Conservation (phyloP, 345 rosid genomes). For the Corymbia maculata region DNA sequence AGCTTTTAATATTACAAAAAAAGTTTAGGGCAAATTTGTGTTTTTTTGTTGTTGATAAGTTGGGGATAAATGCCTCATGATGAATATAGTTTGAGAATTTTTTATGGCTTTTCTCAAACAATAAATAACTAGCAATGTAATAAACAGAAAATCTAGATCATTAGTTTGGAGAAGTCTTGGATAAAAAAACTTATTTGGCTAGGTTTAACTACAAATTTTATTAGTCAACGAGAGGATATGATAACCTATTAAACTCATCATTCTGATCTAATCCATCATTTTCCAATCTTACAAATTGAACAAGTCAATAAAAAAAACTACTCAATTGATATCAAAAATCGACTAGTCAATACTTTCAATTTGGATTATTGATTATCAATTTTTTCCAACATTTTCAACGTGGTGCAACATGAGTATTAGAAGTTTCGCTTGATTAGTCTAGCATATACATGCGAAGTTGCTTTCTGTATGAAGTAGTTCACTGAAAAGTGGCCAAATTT, state of each 20-base stretch:
- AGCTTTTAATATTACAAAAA: too few relatives aligned
- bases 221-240: not conserved
- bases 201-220: not conserved
- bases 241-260: not conserved
- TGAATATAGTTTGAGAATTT: not conserved
- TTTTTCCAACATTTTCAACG: not conserved
- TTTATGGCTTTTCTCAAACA: too few relatives aligned
- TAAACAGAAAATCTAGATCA: not conserved
- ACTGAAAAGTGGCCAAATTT: not conserved
- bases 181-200: not conserved
- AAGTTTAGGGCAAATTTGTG: too few relatives aligned
- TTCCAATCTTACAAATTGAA: not conserved
- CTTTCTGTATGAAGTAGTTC: not conserved
- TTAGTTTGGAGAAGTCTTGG: not conserved
- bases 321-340: not conserved
- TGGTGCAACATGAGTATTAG: not conserved
- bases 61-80: rapidly evolving
- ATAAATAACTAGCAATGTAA: not conserved
- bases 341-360: not conserved
- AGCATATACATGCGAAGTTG: not conserved
- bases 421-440: not conserved
- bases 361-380: not conserved
- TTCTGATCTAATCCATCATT: not conserved
- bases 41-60: too few relatives aligned
- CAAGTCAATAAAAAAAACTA: not conserved